Percentiles rank a stretch among this genome's conserved stretches.
phyloP scores from a whole-genome alignment of 2,329 filamentous ascomycete species.

The Ilyonectria destructans region DNA sequence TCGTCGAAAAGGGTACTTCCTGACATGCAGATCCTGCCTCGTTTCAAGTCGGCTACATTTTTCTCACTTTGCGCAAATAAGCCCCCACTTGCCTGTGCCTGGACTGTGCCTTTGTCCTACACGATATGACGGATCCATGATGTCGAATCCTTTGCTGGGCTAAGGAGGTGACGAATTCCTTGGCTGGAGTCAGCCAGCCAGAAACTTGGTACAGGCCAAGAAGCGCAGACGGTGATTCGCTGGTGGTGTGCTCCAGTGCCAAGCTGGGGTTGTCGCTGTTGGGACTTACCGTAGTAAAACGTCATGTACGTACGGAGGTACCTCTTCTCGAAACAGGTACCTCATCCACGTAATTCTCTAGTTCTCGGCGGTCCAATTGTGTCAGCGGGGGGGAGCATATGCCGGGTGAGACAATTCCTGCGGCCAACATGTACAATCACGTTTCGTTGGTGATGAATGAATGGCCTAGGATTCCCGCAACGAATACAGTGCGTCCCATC shows the following conservation, averaged over 20 bases:
- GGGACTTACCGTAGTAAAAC: constrained; percentile 30
- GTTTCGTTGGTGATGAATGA: constrained; percentile 32
- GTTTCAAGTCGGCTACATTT: constrained; percentile 40
- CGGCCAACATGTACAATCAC: constrained; percentile 39
- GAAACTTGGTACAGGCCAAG: constrained; percentile 24
- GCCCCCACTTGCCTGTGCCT: constrained; percentile 12
- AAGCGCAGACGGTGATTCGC: constrained; percentile 32
- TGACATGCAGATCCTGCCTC: constrained; percentile 47
- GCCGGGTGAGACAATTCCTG: constrained; percentile 45
- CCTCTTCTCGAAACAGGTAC: constrained; percentile 2
- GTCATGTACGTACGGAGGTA: constrained; percentile 43
- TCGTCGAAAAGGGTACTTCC: constrained; percentile 43
- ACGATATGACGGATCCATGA: constrained; percentile 25
- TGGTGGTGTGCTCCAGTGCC: constrained; percentile 33
- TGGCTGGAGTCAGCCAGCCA: constrained; percentile 12
- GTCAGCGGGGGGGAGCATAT: constrained; percentile 42
- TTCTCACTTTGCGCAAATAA: constrained; percentile 15
- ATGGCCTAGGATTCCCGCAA: constrained; percentile 15
- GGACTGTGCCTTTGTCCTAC: constrained; percentile 16
- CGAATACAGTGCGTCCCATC: constrained; percentile 23
- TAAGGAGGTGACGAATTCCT: constrained; percentile 17
- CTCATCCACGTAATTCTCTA: constrained; percentile 1
- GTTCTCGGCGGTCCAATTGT: constrained; percentile 33
- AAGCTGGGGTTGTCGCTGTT: constrained; percentile 27
- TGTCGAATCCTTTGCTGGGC: constrained; percentile 19